Evolutionary conservation across 768 basidiomycete species (phyloP), one percentile per base, ranked within the genome.

Genomic region (Bullera alba): DNA sequence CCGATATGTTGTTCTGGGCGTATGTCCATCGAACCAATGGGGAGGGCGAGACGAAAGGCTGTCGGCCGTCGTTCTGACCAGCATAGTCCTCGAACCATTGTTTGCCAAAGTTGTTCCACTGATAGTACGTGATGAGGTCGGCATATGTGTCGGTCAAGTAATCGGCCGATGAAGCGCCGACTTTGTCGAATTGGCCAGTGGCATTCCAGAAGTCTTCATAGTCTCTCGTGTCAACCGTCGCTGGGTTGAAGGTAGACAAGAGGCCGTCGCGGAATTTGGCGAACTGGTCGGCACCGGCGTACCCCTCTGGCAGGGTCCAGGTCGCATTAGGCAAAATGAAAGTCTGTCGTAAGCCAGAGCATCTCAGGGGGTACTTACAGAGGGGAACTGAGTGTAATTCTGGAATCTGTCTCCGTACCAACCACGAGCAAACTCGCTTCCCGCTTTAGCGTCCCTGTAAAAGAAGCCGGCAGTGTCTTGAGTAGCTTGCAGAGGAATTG

Each of bases 401-500:
- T 53, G 41, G 57, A 65, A 65, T 23, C 38, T 37, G 37, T 53
- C 53, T 12, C 61, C 67, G 35, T 67, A 69, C 62, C 56, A 65
- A 10, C 50, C 63, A 44, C 60, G 60, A 4, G 54, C 54, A 43
- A 65, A 65, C 3, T 38, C 25, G 7, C 41, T 50, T 27, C 56
- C 59, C n/a, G 45, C 41, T 12, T 52, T 37, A 1, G 65, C 60
- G 45, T 63, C 61, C 27, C 61, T 46, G 12, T 58, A 50, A 29
- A 69, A 55, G 45, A 52, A 58, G 12, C 65, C 68, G 27, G 61
- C 61, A 5, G 63, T 66, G 34, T 69, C 69, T 29, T 57, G 39
- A 19, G 41, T 21, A 8, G 50, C 23, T 6, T 51, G 54, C 39
- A 63, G 38, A 1, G 69, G 64, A 22, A 71, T 53, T 21, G 58